Base-by-base conservation (phyloP, 306 rosid genomes). In the Medicago arabica region DNA sequence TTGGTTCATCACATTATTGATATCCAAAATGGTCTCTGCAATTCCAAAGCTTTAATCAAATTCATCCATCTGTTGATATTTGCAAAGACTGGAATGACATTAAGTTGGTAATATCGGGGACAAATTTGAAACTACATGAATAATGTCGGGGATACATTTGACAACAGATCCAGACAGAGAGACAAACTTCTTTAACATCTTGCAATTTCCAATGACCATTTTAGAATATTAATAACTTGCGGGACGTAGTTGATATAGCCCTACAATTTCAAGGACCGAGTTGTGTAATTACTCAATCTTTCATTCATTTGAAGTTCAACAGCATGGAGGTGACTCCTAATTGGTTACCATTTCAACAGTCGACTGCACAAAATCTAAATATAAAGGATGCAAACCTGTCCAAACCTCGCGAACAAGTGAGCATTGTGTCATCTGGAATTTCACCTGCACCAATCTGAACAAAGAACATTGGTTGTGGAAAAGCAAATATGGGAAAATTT, bases 371-470 rank as follows among this genome's bases (percentile, higher is more conserved):
- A 68, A 72, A 58, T 69, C 64, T 58, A 81, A 40, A 69, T 36
- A 15, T 0, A 77, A 77, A 67, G 43, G 75, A 67, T 57, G 78
- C 88, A 81, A 82, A 87, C 98, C 98, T 94, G 90, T 94, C 98
- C 0, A 95, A 88, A 77, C 93, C 95, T 62, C 97, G 93, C 66
- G 90, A 82, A 69, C 98, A 92, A 67, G 84, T 25, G 63, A 94
- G 91, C 14, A 87, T 88, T 1, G 98, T 94, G 80, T 94, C 97
- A 77, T 94, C 98, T 1, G 98, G 98, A 81, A 86, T 84, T 69
- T 94, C 97, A 74, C 98, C 97, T 64, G 93, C 97, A 80, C 98
- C 97, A 86, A 94, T 86, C 97, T 92, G 90, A 83, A 83, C 85
- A 84, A 47, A 78, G 83, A 72, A 63, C 67, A 55, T 79, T 50